These are phyloP conservation scores for Saposhnikovia divaricata DNA, from an alignment of 129 eudicot species.

Conservation along the genomic window DNA sequence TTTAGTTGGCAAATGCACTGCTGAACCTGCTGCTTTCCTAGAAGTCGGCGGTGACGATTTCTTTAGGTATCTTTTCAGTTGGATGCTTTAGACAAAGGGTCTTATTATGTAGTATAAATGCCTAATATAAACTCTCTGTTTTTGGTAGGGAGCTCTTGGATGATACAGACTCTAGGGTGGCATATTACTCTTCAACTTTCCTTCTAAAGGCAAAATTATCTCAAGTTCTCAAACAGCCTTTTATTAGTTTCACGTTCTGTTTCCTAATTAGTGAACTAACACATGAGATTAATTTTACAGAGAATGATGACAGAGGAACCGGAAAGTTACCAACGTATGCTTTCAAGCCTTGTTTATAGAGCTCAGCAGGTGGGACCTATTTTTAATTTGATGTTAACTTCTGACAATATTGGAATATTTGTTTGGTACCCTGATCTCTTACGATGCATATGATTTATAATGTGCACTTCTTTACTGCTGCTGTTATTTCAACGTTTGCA, in stretches of 20 bases:
- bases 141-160: constrained; percentile 83
- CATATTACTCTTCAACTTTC: constrained; percentile 90
- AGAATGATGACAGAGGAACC: constrained; percentile 99
- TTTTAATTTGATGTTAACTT: not conserved
- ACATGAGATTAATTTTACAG: constrained; percentile 31
- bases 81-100: constrained; percentile 1
- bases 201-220: constrained; percentile 68
- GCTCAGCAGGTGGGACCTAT: constrained; percentile 83
- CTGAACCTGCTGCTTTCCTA: constrained; percentile 71
- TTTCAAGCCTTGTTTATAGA: constrained; percentile 85
- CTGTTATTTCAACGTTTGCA: not conserved
- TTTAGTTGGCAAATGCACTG: constrained; percentile 93
- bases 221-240: not conserved
- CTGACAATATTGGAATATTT: not conserved
- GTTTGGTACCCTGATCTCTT: not conserved
- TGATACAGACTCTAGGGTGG: constrained; percentile 99
- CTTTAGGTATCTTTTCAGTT: constrained; percentile 48
- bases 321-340: constrained; percentile 82
- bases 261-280: constrained; percentile 9
- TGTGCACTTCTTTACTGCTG: not conserved
- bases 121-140: not conserved
- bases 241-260: not conserved
- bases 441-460: not conserved
- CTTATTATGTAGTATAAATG: not conserved
- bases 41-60: constrained; percentile 93